Base-by-base conservation (phyloP, 1,284 basidiomycete genomes). In the Sporisorium sorghi region DNA sequence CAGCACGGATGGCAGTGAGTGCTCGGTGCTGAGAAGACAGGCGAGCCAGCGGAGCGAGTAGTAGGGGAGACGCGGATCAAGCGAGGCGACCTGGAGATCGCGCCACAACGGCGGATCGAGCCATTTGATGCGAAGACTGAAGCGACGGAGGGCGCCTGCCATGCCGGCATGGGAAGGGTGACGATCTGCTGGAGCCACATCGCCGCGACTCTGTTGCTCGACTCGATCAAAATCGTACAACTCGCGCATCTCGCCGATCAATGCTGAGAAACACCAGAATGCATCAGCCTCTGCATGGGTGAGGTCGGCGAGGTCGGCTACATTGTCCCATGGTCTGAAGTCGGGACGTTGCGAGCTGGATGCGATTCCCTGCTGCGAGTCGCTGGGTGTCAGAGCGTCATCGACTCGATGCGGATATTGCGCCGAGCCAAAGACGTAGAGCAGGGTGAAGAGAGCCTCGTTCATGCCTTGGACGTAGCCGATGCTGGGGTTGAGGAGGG, bases 381-480 rank as follows among this genome's bases (percentile, higher is more conserved):
- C 60, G 57, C 65, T 67, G 19, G 60, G 51, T 0, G 54, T 48
- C 21, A 72, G 35, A 5, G 50, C 12, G 5, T 52, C 49, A 12
- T 40, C 43, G 14, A 32, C 46, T 0, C 56, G 14, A 0, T 62
- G n/a, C 5, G 65, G 53, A 43, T 62, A 67, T 19, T 58, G 58
- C 11, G 69, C 62, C 2, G 63, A 70, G 42, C 76, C 75, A 21
- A 81, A 65, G 4, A 77, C 78, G 42, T 74, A 79, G 28, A 83
- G 60, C 17, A 84, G 51, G 7, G 80, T 78, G 57, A 77, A 78
- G n/a, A 80, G 73, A 1, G 81, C 74, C 52, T 84, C 80, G 49
- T 80, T 72, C 81, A 83, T 78, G n/a, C 82, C 81, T 42, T 83
- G 83, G 4, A 83, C 74, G 44, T 83, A 83, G 23, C 81, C 82